These are phyloP conservation scores for Botrytis fragariae DNA, from an alignment of 2,329 filamentous ascomycete genomes.

Conservation along the genomic window DNA sequence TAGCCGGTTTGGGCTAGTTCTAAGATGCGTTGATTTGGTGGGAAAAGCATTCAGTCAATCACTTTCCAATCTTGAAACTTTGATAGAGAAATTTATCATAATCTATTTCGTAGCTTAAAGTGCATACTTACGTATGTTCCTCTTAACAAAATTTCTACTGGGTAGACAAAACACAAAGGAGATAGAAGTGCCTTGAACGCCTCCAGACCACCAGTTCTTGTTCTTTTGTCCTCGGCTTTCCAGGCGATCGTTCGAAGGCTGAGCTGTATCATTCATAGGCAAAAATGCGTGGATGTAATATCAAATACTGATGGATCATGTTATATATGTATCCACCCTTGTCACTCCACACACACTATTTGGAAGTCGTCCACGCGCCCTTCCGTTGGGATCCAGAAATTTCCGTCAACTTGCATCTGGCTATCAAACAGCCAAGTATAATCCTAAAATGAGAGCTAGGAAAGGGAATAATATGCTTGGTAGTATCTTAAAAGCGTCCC, in stretches of 20 bases:
- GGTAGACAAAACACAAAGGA: neutral
- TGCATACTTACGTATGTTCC: neutral
- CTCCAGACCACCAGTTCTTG: neutral
- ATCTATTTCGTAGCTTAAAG: neutral
- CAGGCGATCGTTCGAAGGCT: neutral
- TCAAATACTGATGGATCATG: neutral
- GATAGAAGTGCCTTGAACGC: neutral
- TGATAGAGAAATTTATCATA: neutral
- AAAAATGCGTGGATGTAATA: neutral
- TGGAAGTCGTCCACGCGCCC: neutral
- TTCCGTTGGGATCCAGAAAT: conserved; percentile 10
- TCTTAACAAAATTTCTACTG: neutral
- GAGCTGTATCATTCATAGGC: neutral
- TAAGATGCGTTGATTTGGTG: neutral
- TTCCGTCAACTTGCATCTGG: neutral
- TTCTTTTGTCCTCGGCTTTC: neutral
- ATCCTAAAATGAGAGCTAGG: neutral
- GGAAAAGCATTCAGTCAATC: neutral
- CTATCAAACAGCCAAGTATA: conserved; percentile 10
- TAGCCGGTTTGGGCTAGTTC: neutral
- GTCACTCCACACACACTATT: neutral
- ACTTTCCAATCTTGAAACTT: neutral
- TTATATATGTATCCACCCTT: neutral
- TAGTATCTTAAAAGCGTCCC: neutral
- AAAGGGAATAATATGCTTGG: neutral